Evolutionary conservation across 129 eudicot species (phyloP), one percentile per base, ranked within the genome.

Genomic region (Flaveria trinervia): DNA sequence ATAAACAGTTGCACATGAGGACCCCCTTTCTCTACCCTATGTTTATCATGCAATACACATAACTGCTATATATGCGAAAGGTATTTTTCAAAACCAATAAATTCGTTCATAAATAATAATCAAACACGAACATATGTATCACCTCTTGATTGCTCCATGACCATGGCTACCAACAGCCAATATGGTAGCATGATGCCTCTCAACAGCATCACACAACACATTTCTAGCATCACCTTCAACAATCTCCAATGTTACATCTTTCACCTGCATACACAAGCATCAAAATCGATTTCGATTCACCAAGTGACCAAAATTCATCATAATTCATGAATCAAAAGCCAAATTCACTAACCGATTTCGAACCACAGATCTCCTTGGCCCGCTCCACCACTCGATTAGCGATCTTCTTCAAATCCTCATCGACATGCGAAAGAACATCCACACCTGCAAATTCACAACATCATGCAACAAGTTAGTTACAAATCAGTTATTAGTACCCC

Each of bases 91-190:
- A 1, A 23, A 23, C 26, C 26, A 23, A 23, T 23, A 30, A 30
- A 30, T 30, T 3, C 36, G 36, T 30, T 30, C 36, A 30, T 30
- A 30, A 30, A 30, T 30, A 30, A 30, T 30, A 30, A 30, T 30
- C 36, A 30, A 30, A 30, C 36, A 30, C 30, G 3, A 28, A 28
- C 5, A 30, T 3, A 30, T 30, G 7, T 36, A 12, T 44, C 83
- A 92, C 98, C 98, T 90, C 80, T 92, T 90, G 1, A 92, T 79
- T 71, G 94, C 87, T 75, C 98, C 98, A 82, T 90, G 84, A 59
- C 98, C 98, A 79, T 92, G 98, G 79, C 90, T 90, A 52, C 98
- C 98, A 65, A 92, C 92, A 77, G 87, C 94, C 72, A 92, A 76
- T 51, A 92, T 74, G 73, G 93, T 74, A 5, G 98, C 98, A 79